Base-by-base conservation (phyloP, 1,284 basidiomycete species). In the Trametes sp. region DNA sequence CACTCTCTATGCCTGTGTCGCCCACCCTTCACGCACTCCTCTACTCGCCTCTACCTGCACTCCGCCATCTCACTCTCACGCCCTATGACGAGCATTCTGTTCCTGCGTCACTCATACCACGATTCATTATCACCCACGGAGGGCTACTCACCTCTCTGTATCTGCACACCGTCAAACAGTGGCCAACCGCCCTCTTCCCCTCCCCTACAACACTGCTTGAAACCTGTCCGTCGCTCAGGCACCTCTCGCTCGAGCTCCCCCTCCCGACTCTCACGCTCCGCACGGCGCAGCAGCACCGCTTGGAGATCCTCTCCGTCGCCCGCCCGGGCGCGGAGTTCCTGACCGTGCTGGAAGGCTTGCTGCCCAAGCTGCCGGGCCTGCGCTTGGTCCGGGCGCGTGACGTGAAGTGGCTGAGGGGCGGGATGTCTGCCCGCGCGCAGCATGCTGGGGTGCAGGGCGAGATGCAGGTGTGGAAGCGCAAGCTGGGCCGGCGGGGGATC, bases 381-480 rank as follows among this genome's bases (percentile, higher is more conserved):
- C 73, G 76, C 48, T 79, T 82, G 11, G 77, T 93, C 29, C 82
- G 88, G n/a, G 79, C 82, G 29, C 80, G 89, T 57, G 89, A 92
- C 66, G 82, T 91, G 23, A 84, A 85, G 36, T 93, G 91, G 90
- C 74, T 93, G 41, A 78, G 87, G 57, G 81, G 81, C 54, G 90
- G 89, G 0, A 82, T 93, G 74, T 87, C 82, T 13, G 76, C 76
- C 2, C 79, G 81, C 62, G 91, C 91, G 26, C 85, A 85, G 68
- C 85, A 84, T 63, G 84, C 90, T 4, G 91, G 91, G 4, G 83
- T 92, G 14, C 90, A 92, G 74, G 91, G 91, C 45, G 88, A 92
- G 74, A 88, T 93, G 86, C 78, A 81, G 64, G 82, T 86, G 56
- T 93, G 91, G 91, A 80, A 81, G 62, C 80, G 83, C 49, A 81